phyloP scores from a whole-genome alignment of 129 eudicot species.

The Lactuca saligna region DNA sequence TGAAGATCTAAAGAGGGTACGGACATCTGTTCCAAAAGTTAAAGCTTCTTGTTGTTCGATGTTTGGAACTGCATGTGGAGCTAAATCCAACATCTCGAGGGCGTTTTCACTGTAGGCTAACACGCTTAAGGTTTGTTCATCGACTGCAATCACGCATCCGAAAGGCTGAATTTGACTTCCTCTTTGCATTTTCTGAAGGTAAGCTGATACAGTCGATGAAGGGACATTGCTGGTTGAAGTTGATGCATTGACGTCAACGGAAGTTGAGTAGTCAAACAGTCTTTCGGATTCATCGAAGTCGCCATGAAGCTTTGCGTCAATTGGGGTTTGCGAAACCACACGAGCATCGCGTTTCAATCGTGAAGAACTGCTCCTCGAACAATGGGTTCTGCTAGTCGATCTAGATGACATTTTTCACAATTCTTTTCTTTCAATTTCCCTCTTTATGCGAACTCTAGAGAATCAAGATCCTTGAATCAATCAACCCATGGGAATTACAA shows the following conservation, averaged over 20 bases:
- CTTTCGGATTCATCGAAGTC: conserved; percentile 62
- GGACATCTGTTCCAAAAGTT: conserved; percentile 68
- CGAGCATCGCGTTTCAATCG: conserved; percentile 53
- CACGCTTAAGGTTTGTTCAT: conserved; percentile 50
- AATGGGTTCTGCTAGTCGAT: conserved; percentile 48
- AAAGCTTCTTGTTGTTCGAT: conserved; percentile 74
- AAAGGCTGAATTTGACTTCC: conserved; percentile 75
- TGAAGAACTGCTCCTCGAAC: conserved; percentile 60
- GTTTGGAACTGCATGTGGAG: conserved; percentile 82
- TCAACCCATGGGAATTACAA: conserved; percentile 20
- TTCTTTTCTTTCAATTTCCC: not conserved
- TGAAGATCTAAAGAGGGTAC: conserved; percentile 59
- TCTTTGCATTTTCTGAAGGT: conserved; percentile 72
- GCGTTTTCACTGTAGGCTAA: conserved; percentile 81
- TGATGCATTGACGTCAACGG: conserved; percentile 53
- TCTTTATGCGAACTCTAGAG: not conserved
- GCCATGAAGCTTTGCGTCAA: conserved; percentile 73
- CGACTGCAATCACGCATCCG: conserved; percentile 74
- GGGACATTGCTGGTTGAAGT: conserved; percentile 62
- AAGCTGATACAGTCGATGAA: conserved; percentile 64
- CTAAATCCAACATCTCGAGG: conserved; percentile 68
- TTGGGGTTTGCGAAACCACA: conserved; percentile 60
- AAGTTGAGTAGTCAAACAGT: conserved; percentile 64
- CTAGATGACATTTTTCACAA: conserved; percentile 55
- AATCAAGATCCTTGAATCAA: conserved; percentile 25